Percentiles rank a stretch among this genome's conserved stretches.
phyloP scores from a whole-genome alignment of 164 flowering plant species.

The Pachysandra terminalis region DNA sequence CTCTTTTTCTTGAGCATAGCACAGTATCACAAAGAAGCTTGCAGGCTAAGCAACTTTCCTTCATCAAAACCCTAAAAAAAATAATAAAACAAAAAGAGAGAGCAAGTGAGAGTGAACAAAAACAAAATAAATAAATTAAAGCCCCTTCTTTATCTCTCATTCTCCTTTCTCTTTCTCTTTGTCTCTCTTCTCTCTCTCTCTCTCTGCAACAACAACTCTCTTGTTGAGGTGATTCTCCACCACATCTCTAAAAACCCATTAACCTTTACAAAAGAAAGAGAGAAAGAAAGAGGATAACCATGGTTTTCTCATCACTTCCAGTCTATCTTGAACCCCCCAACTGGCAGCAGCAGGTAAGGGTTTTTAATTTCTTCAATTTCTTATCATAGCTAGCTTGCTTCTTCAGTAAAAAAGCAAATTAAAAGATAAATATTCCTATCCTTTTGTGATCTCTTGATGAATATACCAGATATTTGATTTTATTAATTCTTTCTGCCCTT shows the following conservation, averaged over 20 bases:
- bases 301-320: conserved; percentile 74
- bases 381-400: conserved; percentile 22
- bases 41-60: conserved; percentile 39
- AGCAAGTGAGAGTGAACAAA: conserved; percentile 6
- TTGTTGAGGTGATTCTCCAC: conserved; percentile 64
- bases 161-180: conserved; percentile 18
- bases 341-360: conserved; percentile 71
- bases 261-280: conserved; percentile 55
- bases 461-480: conserved; percentile 48
- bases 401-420: conserved; percentile 32
- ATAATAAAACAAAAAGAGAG: conserved; percentile 28
- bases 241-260: conserved; percentile 39
- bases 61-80: conserved; percentile 35
- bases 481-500: conserved; percentile 13
- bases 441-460: conserved; percentile 34
- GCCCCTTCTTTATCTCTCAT: conserved; percentile 13
- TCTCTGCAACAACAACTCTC: conserved; percentile 21
- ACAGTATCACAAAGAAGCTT: conserved; percentile 36
- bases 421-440: conserved; percentile 38
- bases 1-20: conserved; percentile 20
- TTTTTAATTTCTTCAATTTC: conserved; percentile 12
- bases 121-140: conserved; percentile 24
- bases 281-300: conserved; percentile 26
- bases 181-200: conserved; percentile 26
- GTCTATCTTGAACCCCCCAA: conserved; percentile 79